Evolutionary conservation across 129 eudicot genomes (phyloP).

Genomic region (Rutidosis leptorrhynchoides): DNA sequence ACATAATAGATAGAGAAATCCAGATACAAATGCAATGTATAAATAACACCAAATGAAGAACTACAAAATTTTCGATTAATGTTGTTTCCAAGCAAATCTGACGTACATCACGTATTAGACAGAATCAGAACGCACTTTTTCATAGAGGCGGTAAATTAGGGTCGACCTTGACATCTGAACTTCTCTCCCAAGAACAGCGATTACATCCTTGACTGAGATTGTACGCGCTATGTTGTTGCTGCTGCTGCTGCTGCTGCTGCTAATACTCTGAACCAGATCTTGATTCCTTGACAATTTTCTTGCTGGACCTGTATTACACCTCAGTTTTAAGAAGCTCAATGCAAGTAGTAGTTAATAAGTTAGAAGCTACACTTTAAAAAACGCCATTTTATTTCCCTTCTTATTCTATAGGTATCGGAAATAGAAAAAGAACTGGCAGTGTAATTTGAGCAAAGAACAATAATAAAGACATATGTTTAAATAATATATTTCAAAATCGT

Average conservation of each 20-base stretch:
- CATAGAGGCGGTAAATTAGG: conserved; percentile 47
- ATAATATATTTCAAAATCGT: too few species aligned
- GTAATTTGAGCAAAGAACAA: not conserved
- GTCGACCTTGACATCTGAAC: conserved; percentile 71
- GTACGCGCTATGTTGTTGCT: conserved; percentile 32
- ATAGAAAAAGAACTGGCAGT: not conserved
- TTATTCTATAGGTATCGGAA: not conserved
- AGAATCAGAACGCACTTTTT: conserved; percentile 35
- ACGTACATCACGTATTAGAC: conserved; percentile 16
- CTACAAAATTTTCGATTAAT: too few species aligned
- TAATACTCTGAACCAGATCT: conserved; percentile 31
- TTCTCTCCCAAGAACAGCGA: conserved; percentile 75
- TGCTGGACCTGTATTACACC: conserved; percentile 32
- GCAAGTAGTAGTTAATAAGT: too few species aligned
- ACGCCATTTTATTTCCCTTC: too few species aligned
- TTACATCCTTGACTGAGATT: conserved; percentile 67
- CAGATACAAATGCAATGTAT: too few species aligned
- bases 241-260: too few species aligned
- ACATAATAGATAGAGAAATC: too few species aligned
- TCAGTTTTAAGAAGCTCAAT: not conserved
- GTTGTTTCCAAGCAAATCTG: too few species aligned
- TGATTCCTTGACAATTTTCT: conserved; percentile 49
- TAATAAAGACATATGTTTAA: too few species aligned
- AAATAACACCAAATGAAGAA: too few species aligned
- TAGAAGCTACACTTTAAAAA: too few species aligned